Base-by-base conservation (phyloP, 2,329 filamentous ascomycete genomes). In the Fusarium torreyae region DNA sequence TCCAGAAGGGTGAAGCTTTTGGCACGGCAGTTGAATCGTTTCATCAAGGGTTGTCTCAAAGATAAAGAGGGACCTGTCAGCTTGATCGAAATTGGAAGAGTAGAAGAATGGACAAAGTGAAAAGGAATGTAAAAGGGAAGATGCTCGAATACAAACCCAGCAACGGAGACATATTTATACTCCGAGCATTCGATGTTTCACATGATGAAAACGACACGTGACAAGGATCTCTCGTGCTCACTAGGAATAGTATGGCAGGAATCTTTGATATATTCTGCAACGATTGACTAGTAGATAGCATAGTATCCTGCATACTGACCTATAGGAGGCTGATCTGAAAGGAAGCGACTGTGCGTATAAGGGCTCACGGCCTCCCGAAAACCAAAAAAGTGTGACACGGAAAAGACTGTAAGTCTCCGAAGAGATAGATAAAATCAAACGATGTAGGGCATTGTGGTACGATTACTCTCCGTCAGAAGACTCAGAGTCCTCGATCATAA, bases 401-500 rank as follows among this genome's bases (percentile, higher is more conserved):
- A 70, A 70, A 70, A n/a, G 67, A 68, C 49, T 42, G 67, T 17
- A 33, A 18, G 36, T 56, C 38, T 40, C 46, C 22, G 14, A 33
- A 11, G 42, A 36, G 52, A 52, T 4, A 20, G 31, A 34, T 31
- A 45, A 59, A 54, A 43, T 61, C 56, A 70, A 67, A 55, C 2
- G 36, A 39, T 18, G 9, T 31, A 20, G 15, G 53, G 44, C n/a
- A 15, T n/a, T 17, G 13, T 2, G 9, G 15, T 3, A 26, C 10
- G n/a, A 44, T 22, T 36, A 43, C 34, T 70, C 68, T 11, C 63
- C 68, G 5, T 72, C 75, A 34, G 57, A 75, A 13, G 63, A 63
- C n/a, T 73, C 73, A 7, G 68, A 66, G 44, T 85, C 83, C 31
- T 84, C 81, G 6, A 85, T 75, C 9, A 83, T 71, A 62, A 86